These are phyloP conservation scores for Saccharomyces hybrid DNA, from an alignment of 1,139 yeast genomes.

Conservation along the genomic window DNA sequence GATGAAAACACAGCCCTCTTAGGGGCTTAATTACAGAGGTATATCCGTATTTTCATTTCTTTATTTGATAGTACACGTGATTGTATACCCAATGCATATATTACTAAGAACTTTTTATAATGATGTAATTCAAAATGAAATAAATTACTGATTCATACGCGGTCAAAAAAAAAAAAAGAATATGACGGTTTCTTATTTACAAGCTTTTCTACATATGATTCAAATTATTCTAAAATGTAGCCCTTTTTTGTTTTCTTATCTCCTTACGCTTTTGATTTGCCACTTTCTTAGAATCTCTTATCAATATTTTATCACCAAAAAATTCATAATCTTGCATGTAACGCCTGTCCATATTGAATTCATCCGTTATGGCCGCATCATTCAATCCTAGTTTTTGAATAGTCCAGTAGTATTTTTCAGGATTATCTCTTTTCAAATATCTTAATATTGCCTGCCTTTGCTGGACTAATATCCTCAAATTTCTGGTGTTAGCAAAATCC, in stretches of 20 bases:
- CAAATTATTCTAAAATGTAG: conserved; percentile 4
- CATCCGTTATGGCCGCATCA: conserved; percentile 69
- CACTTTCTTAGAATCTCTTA: conserved; percentile 40
- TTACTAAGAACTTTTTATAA: neutral
- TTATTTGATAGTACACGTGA: neutral
- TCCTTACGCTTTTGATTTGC: conserved; percentile 38
- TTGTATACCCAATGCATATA: neutral
- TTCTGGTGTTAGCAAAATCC: conserved; percentile 63
- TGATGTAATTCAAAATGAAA: neutral
- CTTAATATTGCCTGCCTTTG: conserved; percentile 76
- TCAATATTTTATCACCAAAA: conserved; percentile 54
- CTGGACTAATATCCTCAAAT: conserved; percentile 76
- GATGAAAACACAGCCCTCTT: conserved; percentile 14
- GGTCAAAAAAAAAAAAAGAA: neutral
- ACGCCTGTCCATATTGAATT: conserved; percentile 76
- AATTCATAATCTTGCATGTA: conserved; percentile 82
- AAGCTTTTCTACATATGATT: conserved; percentile 6
- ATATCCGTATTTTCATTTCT: neutral
- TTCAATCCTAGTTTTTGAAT: conserved; percentile 81
- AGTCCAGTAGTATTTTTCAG: conserved; percentile 78
- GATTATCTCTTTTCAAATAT: conserved; percentile 71
- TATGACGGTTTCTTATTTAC: neutral
- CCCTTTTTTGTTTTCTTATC: conserved; percentile 35
- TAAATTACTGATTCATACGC: neutral
- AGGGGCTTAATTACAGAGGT: conserved; percentile 3